Conservation (phyloP, 441 rosid species). For the Gossypium davidsonii region DNA sequence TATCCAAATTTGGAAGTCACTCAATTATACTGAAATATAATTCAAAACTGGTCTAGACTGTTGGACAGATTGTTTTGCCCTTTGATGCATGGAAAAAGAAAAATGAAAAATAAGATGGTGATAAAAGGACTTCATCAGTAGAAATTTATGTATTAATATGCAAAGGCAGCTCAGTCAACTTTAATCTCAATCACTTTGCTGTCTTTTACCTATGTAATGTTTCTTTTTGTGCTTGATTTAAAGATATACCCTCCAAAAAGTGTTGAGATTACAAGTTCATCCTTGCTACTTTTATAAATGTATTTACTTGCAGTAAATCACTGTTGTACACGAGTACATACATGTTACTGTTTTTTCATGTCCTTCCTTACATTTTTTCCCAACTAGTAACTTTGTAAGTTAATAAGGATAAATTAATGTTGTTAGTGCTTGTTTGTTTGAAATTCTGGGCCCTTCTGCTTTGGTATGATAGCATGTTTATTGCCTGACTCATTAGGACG, state of each 20-base stretch:
- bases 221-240: not conserved
- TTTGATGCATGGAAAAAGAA: not conserved
- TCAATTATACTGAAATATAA: not conserved
- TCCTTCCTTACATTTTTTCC: not conserved
- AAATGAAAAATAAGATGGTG: not conserved
- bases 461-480: not conserved
- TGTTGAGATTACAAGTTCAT: not conserved
- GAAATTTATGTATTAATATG: not conserved
- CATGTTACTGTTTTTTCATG: not conserved
- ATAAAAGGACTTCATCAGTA: not conserved
- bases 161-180: conserved; percentile 1
- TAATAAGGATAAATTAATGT: not conserved
- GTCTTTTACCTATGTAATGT: not conserved
- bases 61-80: not conserved
- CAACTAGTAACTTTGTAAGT: not conserved
- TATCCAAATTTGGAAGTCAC: not conserved
- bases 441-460: not conserved
- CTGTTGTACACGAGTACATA: not conserved
- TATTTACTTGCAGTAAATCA: not conserved
- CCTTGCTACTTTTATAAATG: not conserved
- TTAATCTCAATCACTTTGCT: not conserved
- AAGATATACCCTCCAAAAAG: not conserved
- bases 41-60: not conserved
- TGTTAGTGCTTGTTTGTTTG: conserved; percentile 2
- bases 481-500: not conserved